A percentile compares a stretch with the other conserved stretches of the same genome.
phyloP scores from a whole-genome alignment of 2,329 filamentous ascomycete genomes.

The Metarhizium humberi region DNA sequence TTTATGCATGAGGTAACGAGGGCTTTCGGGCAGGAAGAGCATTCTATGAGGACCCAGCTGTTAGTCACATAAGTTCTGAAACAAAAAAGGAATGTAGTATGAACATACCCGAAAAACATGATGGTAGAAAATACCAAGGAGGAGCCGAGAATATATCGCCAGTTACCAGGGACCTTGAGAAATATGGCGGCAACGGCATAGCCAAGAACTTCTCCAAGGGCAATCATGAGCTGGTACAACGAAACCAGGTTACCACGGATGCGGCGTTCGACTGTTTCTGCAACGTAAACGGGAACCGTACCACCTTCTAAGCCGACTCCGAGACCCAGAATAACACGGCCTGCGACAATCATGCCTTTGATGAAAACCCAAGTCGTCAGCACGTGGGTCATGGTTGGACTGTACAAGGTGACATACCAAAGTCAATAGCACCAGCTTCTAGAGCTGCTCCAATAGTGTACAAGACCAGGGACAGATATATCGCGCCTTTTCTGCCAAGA shows the following conservation, averaged over 20 bases:
- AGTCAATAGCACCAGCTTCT: constrained; percentile 58
- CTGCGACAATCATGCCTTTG: constrained; percentile 55
- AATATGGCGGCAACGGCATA: constrained; percentile 68
- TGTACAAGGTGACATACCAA: constrained; percentile 27
- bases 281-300: constrained; percentile 66
- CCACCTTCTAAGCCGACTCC: constrained; percentile 67
- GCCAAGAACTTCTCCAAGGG: constrained; percentile 63
- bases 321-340: constrained; percentile 58
- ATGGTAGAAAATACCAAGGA: constrained; percentile 56
- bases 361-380: not conserved
- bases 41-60: constrained; percentile 48
- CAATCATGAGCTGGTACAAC: constrained; percentile 68
- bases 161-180: constrained; percentile 58
- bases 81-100: not conserved
- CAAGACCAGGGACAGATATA: constrained; percentile 58
- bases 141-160: constrained; percentile 65
- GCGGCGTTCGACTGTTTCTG: constrained; percentile 58
- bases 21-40: constrained; percentile 62
- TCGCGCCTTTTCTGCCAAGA: constrained; percentile 57
- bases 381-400: not conserved
- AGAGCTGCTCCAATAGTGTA: constrained; percentile 63
- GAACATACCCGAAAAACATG: constrained; percentile 23
- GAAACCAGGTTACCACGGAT: constrained; percentile 65
- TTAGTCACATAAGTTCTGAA: not conserved
- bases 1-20: constrained; percentile 63